phyloP scores from a whole-genome alignment of 148 eudicot genomes.

The Persicaria maculosa region DNA sequence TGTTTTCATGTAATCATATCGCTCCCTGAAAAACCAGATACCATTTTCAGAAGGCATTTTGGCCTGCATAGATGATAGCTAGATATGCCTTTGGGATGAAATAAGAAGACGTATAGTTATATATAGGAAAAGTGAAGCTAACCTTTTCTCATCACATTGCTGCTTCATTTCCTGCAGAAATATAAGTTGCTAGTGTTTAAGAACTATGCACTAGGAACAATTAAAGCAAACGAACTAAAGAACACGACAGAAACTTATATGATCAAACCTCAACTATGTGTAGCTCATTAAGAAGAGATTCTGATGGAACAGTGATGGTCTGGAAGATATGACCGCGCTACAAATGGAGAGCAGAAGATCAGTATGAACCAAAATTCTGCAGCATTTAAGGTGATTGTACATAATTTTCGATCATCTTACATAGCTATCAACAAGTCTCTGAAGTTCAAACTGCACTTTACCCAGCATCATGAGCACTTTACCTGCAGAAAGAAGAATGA shows the following conservation, averaged over 20 bases:
- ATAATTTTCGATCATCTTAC: conserved; percentile 33
- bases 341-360: conserved; percentile 19
- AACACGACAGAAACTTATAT: background rate
- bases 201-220: background rate
- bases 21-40: conserved; percentile 35
- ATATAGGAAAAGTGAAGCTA: background rate
- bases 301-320: conserved; percentile 88
- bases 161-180: conserved; percentile 77
- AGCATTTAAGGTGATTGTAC: background rate
- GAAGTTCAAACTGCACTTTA: conserved; percentile 77
- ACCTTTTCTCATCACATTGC: conserved; percentile 83
- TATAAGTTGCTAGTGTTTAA: conserved; percentile 1
- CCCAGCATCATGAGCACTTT: conserved; percentile 83
- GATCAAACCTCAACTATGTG: conserved; percentile 73
- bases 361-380: conserved; percentile 1
- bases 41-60: conserved; percentile 13
- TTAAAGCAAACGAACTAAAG: background rate
- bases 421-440: conserved; percentile 80
- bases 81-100: background rate
- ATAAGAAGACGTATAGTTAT: background rate
- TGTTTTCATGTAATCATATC: conserved; percentile 51
- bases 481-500: conserved; percentile 38
- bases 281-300: conserved; percentile 89
- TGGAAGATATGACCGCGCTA: conserved; percentile 82
- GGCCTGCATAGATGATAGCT: background rate